phyloP scores from a whole-genome alignment of 805 yeast species.

The Cyberlindnera samutprakarnensis region DNA sequence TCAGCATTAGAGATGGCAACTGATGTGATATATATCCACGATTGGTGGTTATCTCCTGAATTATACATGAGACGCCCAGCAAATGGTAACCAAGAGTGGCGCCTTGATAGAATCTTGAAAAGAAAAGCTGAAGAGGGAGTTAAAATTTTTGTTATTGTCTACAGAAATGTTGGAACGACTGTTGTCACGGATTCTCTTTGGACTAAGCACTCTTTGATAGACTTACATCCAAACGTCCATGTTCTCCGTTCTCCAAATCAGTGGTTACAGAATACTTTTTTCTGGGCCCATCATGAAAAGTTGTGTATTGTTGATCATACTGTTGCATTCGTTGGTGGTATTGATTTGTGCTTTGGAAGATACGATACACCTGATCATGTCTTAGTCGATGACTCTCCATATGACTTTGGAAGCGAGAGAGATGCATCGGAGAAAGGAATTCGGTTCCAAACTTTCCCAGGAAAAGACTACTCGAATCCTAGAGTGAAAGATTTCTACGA shows the following conservation, averaged over 20 bases:
- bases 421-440: constrained; percentile 33
- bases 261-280: constrained; percentile 82
- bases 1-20: constrained; percentile 89
- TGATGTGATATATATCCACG: constrained; percentile 90
- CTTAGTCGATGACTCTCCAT: constrained; percentile 60
- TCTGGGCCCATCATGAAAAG: constrained; percentile 99
- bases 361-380: constrained; percentile 97
- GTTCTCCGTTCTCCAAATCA: constrained; percentile 95
- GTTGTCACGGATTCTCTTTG: constrained; percentile 91
- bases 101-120: constrained; percentile 81
- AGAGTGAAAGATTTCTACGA: constrained; percentile 80
- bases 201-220: constrained; percentile 88
- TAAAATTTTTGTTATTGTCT: constrained; percentile 83
- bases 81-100: constrained; percentile 88
- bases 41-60: constrained; percentile 98
- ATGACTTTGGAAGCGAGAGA: constrained; percentile 25
- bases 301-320: constrained; percentile 80
- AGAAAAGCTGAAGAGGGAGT: constrained; percentile 93
- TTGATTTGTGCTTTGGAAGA: constrained; percentile 92
- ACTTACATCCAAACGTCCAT: constrained; percentile 78
- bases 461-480: constrained; percentile 96
- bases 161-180: constrained; percentile 88
- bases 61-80: constrained; percentile 89
- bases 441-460: constrained; percentile 68
- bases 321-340: constrained; percentile 88